Conservation (phyloP, 2,329 filamentous ascomycete genomes). For the Calcarisporium arbuscula region DNA sequence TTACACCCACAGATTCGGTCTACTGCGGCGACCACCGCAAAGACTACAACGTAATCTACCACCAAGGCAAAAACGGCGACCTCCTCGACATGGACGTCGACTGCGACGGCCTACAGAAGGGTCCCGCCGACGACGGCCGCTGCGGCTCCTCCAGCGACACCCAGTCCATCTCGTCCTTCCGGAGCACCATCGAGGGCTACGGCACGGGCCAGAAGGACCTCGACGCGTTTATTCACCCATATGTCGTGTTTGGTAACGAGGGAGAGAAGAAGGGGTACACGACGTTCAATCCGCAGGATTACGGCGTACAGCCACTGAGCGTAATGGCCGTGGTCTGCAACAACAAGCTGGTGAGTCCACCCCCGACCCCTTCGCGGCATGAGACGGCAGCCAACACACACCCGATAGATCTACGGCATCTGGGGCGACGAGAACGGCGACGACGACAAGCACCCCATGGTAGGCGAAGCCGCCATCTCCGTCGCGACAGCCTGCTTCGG, state of each 20-base stretch:
- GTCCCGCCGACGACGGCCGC: conserved; percentile 33
- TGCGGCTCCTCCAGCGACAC: conserved; percentile 38
- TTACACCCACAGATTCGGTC: conserved; percentile 21
- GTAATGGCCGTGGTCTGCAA: conserved; percentile 50
- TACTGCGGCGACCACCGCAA: conserved; percentile 42
- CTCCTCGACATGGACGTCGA: conserved; percentile 53
- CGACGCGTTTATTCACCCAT: conserved; percentile 44
- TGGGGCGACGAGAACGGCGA: conserved; percentile 58
- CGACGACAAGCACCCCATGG: conserved; percentile 36
- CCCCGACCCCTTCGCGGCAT: background rate
- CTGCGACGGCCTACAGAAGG: conserved; percentile 45
- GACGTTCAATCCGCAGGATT: conserved; percentile 32
- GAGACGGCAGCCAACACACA: background rate
- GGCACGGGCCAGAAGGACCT: conserved; percentile 33
- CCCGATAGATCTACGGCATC: conserved; percentile 44
- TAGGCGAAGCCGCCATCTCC: conserved; percentile 52
- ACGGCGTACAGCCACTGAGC: conserved; percentile 43
- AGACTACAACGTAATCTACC: conserved; percentile 38
- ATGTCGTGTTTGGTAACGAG: conserved; percentile 48
- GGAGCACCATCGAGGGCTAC: conserved; percentile 29
- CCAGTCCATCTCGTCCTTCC: conserved; percentile 43
- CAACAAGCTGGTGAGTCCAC: conserved; percentile 31
- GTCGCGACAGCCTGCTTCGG: conserved; percentile 54
- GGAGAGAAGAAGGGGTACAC: conserved; percentile 24
- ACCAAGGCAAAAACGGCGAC: conserved; percentile 34